Percentiles rank a stretch among this genome's conserved stretches.
These are phyloP conservation scores for Leccinum subgranulosum DNA, from an alignment of 768 basidiomycete species.

Conservation along the genomic window DNA sequence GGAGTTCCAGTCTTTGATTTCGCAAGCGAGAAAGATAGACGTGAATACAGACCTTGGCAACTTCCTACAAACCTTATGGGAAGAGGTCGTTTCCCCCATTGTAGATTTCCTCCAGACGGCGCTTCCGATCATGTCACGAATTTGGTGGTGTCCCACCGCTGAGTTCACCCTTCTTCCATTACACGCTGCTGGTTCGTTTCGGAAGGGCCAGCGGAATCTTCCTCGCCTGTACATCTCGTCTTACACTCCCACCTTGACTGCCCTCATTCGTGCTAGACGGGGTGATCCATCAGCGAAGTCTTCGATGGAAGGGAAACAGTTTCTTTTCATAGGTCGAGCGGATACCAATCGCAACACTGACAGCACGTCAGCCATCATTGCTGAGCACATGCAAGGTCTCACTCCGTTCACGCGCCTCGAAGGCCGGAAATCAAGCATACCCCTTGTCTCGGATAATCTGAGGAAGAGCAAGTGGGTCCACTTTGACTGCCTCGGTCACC, in stretches of 20 bases:
- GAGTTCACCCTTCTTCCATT: background rate
- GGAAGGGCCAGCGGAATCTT: background rate
- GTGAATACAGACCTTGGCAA: background rate
- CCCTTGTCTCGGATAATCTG: no score
- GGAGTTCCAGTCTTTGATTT: background rate
- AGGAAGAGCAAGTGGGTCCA: no score
- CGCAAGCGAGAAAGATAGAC: background rate
- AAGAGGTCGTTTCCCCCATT: background rate
- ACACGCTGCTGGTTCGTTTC: background rate
- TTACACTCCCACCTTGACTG: background rate
- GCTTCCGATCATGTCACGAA: background rate
- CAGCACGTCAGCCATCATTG: no score
- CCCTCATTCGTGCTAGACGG: background rate
- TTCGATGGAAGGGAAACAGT: no score
- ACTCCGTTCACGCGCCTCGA: no score
- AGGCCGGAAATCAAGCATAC: no score
- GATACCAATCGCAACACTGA: no score
- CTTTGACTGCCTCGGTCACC: no score
- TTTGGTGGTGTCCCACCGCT: background rate
- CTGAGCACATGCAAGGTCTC: no score
- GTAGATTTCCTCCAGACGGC: background rate
- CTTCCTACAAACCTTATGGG: background rate
- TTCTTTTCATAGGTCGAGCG: no score
- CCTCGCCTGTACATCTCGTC: background rate
- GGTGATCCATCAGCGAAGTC: no score